These are phyloP conservation scores for Collybia nuda DNA, from an alignment of 768 basidiomycete genomes.

Conservation along the genomic window DNA sequence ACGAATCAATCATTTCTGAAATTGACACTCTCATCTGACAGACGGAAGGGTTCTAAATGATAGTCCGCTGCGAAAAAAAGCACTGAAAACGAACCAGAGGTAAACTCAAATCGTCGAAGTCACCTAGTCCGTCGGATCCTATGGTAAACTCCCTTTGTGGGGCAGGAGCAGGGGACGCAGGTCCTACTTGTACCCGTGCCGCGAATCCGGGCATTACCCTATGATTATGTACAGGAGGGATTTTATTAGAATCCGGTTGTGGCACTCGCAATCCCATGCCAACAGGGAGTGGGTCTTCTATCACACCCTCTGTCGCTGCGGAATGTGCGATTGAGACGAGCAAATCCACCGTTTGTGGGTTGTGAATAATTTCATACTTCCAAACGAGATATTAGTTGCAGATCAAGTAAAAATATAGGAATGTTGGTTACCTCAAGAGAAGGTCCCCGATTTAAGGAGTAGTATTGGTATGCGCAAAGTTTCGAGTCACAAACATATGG, in stretches of 20 bases:
- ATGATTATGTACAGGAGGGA: neutral
- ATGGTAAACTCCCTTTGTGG: neutral
- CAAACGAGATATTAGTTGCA: neutral
- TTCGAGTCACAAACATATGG: conserved; percentile 71
- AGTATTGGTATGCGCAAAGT: conserved; percentile 72
- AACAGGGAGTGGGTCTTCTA: conserved; percentile 59
- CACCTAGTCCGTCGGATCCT: conserved; percentile 40
- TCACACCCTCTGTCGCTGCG: conserved; percentile 49
- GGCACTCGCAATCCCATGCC: conserved; percentile 62
- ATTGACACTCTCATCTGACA: conserved; percentile 49
- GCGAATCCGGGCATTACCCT: too few species aligned
- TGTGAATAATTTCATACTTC: conserved; percentile 70
- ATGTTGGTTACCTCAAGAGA: conserved; percentile 55
- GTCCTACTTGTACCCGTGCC: too few species aligned
- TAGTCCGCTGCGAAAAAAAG: neutral
- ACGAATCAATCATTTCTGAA: conserved; percentile 36
- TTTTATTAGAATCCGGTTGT: conserved; percentile 23
- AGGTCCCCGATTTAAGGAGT: conserved; percentile 60
- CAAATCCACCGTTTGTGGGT: conserved; percentile 64
- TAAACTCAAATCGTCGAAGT: conserved; percentile 48
- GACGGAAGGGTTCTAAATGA: neutral
- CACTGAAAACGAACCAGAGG: conserved; percentile 28
- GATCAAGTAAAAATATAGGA: neutral
- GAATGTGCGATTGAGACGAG: conserved; percentile 63
- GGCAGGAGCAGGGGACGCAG: too few species aligned